These are phyloP conservation scores for Rhytidiadelphus loreus DNA, from an alignment of 225 moss, liverwort and hornwort genomes.

Conservation along the genomic window DNA sequence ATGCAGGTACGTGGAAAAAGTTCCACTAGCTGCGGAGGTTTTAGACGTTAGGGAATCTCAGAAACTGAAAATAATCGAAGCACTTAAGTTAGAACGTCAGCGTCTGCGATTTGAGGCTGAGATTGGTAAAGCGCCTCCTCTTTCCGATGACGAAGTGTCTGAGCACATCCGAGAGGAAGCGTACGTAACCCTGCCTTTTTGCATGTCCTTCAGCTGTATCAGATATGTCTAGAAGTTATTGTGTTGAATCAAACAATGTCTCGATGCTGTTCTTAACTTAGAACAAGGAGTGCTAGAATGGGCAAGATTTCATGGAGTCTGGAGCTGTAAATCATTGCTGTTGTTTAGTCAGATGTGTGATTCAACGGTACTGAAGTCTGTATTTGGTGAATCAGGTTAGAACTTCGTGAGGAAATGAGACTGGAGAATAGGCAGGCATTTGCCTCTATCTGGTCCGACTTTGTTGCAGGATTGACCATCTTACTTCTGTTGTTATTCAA, in stretches of 20 bases:
- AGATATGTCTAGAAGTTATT: background rate
- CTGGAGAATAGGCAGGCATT: constrained; percentile 74
- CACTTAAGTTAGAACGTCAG: constrained; percentile 73
- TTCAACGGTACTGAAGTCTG: background rate
- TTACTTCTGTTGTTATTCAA: constrained; percentile 62
- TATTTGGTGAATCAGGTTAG: constrained; percentile 34
- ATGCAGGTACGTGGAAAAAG: constrained; percentile 72
- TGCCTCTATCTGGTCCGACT: constrained; percentile 75
- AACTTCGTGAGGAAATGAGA: constrained; percentile 56
- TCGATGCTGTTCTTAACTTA: background rate
- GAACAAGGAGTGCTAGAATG: background rate
- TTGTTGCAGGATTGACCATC: constrained; percentile 55
- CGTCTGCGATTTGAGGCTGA: constrained; percentile 82
- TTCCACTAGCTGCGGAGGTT: constrained; percentile 68
- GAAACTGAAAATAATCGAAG: constrained; percentile 62
- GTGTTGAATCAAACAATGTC: background rate
- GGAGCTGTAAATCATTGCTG: background rate
- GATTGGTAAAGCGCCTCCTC: constrained; percentile 85
- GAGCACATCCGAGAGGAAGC: constrained; percentile 77
- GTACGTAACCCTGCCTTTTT: constrained; percentile 32
- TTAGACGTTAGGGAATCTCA: constrained; percentile 72
- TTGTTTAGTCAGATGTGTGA: background rate
- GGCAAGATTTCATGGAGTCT: background rate
- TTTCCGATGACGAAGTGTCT: constrained; percentile 75
- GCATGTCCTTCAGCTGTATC: background rate